Evolutionary conservation across 495 filamentous ascomycete genomes (phyloP).

Genomic region (Penicillium canariense): DNA sequence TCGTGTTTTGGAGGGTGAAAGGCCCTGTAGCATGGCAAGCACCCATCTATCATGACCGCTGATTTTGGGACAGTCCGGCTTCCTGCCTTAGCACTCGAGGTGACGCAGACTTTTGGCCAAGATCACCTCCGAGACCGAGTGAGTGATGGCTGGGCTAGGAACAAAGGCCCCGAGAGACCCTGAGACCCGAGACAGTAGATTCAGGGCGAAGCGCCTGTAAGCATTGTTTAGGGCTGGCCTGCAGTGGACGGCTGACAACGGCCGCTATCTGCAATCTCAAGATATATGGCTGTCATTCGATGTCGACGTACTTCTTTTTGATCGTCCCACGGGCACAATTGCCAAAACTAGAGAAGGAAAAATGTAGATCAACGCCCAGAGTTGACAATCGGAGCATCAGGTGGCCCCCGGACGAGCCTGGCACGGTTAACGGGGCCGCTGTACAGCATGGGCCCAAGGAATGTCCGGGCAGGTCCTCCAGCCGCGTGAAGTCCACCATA

Average conservation of each 20-base stretch:
- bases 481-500: conserved; percentile 16
- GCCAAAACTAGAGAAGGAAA: neutral
- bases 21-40: neutral
- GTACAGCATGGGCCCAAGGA: conserved; percentile 12
- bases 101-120: conserved; percentile 5
- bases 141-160: conserved; percentile 6
- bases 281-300: neutral
- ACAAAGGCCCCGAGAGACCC: conserved; percentile 7
- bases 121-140: neutral
- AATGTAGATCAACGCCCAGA: neutral
- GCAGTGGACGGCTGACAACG: too few relatives aligned
- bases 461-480: conserved; percentile 12
- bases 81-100: conserved; percentile 22
- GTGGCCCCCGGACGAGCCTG: neutral
- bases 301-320: neutral
- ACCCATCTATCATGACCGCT: neutral
- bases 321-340: neutral
- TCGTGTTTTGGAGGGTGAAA: conserved; percentile 1
- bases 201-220: neutral
- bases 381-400: neutral
- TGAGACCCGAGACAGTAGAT: too few relatives aligned
- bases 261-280: too few relatives aligned
- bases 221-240: neutral
- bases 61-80: neutral
- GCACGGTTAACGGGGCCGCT: neutral